Conservation (phyloP, 1,284 basidiomycete species). For the Melampsora americana region DNA sequence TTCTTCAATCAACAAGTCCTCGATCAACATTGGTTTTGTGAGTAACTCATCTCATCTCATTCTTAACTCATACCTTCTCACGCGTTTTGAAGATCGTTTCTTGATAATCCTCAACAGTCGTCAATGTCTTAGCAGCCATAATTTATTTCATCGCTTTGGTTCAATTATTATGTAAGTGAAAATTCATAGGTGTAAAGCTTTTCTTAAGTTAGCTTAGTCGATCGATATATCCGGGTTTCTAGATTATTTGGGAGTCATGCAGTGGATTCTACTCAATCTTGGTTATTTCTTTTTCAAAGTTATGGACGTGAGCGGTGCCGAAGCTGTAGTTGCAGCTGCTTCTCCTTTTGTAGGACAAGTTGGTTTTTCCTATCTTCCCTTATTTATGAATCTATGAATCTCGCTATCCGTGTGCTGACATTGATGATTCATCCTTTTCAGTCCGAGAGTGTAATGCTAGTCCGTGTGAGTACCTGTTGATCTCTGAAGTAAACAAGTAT, state of each 20-base stretch:
- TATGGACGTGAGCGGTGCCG: slow-evolving; percentile 64
- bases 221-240: background rate
- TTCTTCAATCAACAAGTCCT: slow-evolving; percentile 64
- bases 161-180: slow-evolving; percentile 61
- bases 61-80: background rate
- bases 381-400: background rate
- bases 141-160: slow-evolving; percentile 84
- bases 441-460: slow-evolving; percentile 78
- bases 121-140: slow-evolving; percentile 67
- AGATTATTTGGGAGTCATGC: slow-evolving; percentile 70
- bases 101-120: slow-evolving; percentile 48
- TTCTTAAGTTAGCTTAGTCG: slow-evolving; percentile 9
- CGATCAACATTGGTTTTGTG: slow-evolving; percentile 46
- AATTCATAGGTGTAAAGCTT: background rate
- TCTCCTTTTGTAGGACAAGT: slow-evolving; percentile 83
- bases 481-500: background rate
- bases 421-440: background rate
- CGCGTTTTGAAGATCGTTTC: background rate
- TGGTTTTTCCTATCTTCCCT: background rate
- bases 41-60: slow-evolving; percentile 45
- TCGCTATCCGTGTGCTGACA: background rate
- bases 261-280: slow-evolving; percentile 78
- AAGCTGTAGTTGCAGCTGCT: slow-evolving; percentile 83
- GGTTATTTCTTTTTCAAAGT: slow-evolving; percentile 87
- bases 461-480: slow-evolving; percentile 25